phyloP scores from a whole-genome alignment of 176 grass and related monocot species.

The Pontederia paniculata region DNA sequence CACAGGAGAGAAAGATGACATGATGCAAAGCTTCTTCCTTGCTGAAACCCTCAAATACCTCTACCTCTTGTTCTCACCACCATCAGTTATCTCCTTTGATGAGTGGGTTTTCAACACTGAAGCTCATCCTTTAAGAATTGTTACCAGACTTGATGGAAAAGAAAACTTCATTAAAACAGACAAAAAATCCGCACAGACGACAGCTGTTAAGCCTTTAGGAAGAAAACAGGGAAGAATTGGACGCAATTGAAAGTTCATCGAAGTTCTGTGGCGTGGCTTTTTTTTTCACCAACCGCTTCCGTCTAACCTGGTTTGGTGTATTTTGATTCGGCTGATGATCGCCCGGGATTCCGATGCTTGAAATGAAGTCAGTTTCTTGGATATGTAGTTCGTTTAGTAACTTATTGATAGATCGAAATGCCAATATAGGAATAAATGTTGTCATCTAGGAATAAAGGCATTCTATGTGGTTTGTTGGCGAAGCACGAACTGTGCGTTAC shows the following conservation, averaged over 20 bases:
- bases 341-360: too few relatives aligned
- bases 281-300: too few relatives aligned
- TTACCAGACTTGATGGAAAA: slow-evolving; percentile 19
- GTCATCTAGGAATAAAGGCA: too few relatives aligned
- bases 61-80: slow-evolving; percentile 92
- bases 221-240: slow-evolving; percentile 54
- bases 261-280: not conserved
- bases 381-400: too few relatives aligned
- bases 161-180: not conserved
- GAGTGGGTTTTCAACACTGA: slow-evolving; percentile 99
- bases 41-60: slow-evolving; percentile 96
- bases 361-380: too few relatives aligned
- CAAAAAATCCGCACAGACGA: slow-evolving; percentile 21
- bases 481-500: too few relatives aligned
- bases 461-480: too few relatives aligned
- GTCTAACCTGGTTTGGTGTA: too few relatives aligned
- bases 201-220: slow-evolving; percentile 33
- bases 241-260: too few relatives aligned
- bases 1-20: slow-evolving; percentile 77
- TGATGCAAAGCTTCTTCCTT: slow-evolving; percentile 98
- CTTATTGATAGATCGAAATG: too few relatives aligned
- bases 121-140: slow-evolving; percentile 86
- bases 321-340: too few relatives aligned
- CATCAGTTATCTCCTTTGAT: slow-evolving; percentile 75
- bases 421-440: too few relatives aligned